phyloP scores from a whole-genome alignment of 805 yeast genomes.

The Ogataea henricii region DNA sequence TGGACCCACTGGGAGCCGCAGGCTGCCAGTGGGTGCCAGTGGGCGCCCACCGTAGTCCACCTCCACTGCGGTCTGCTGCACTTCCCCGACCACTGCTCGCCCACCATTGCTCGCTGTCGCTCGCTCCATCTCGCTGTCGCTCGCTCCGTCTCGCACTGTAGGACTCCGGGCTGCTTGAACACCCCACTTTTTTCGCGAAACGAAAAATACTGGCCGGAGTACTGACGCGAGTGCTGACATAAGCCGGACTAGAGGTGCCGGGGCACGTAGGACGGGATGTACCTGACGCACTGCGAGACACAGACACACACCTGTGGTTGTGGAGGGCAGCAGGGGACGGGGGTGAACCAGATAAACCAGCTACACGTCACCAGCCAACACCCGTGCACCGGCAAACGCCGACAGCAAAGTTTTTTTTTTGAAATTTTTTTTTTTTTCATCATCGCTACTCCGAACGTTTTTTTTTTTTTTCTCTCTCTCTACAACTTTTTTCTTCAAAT shows the following conservation, averaged over 20 bases:
- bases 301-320: no score
- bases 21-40: no score
- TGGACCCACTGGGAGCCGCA: no score
- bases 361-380: no score
- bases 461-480: not conserved
- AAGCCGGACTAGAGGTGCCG: constrained; percentile 1
- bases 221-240: constrained; percentile 1
- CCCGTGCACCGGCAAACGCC: not conserved
- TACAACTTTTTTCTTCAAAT: not conserved
- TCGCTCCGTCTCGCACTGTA: constrained; percentile 1
- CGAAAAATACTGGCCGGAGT: not conserved
- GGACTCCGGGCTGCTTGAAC: constrained; percentile 3
- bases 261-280: not conserved
- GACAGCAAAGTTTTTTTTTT: not conserved
- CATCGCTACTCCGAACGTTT: not conserved
- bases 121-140: not conserved
- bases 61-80: not conserved
- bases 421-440: not conserved
- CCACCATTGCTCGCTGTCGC: no score
- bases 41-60: no score
- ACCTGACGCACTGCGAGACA: no score
- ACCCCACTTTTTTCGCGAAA: constrained; percentile 1
- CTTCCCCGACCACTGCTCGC: no score
- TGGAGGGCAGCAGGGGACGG: no score
- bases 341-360: no score